Evolutionary conservation across 2,329 filamentous ascomycete species (phyloP).

Genomic region (Hymenoscyphus salicellus): DNA sequence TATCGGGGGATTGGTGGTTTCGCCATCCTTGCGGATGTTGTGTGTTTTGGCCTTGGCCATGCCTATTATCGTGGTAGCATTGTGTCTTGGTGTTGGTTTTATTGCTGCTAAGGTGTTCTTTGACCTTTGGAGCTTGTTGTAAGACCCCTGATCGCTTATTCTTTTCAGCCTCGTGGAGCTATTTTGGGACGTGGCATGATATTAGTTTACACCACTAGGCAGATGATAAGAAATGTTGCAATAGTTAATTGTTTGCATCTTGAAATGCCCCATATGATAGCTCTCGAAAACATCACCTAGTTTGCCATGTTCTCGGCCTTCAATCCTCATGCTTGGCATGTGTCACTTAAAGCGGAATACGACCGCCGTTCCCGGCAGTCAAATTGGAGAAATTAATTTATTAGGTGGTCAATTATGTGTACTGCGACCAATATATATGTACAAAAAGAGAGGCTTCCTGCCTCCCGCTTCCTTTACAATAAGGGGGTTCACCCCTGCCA

Average conservation of each 20-base stretch:
- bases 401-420: not conserved
- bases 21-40: constrained; percentile 32
- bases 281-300: no score
- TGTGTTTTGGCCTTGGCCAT: constrained; percentile 44
- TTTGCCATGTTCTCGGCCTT: not conserved
- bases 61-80: constrained; percentile 42
- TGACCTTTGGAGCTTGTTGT: constrained; percentile 2
- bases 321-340: not conserved
- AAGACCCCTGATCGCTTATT: constrained; percentile 22
- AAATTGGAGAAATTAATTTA: not conserved
- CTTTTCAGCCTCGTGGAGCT: constrained; percentile 2
- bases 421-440: not conserved
- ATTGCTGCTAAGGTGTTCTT: constrained; percentile 10
- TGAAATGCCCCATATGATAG: no score
- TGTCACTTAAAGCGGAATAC: not conserved
- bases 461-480: not conserved
- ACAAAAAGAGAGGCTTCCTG: not conserved
- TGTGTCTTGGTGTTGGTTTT: constrained; percentile 26
- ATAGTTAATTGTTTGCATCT: not conserved
- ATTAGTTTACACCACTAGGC: not conserved
- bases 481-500: not conserved
- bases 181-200: constrained; percentile 3
- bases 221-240: not conserved
- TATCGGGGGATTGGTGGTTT: constrained; percentile 14
- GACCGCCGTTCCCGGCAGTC: not conserved